Base-by-base conservation (phyloP, 495 filamentous ascomycete species). In the Arthonia radiata region DNA sequence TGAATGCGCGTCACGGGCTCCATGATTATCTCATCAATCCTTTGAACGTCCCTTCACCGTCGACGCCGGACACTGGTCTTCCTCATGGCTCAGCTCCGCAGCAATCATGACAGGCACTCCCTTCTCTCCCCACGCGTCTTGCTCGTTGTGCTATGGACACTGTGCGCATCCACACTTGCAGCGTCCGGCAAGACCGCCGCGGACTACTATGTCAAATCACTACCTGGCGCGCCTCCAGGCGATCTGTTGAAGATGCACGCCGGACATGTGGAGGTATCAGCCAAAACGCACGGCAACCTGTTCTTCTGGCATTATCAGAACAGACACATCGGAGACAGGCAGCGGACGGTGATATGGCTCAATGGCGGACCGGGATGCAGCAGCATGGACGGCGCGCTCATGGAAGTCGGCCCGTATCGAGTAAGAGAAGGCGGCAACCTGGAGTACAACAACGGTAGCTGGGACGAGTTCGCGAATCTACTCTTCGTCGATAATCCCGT, bases 241-340 rank as follows among this genome's bases (percentile, higher is more conserved):
- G 73, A 80, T 5, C 44, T 80, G 31, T 43, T 89, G 36, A 93
- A 90, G 54, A 93, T 94, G 82, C 83, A 93, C 59, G 86, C 86
- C 50, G 86, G 82, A 12, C 89, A 93, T 42, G 71, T 97, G 47
- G 81, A 91, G 47, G 66, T 97, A 39, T 72, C 73, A 31, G 57
- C 70, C 5, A 64, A 73, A 31, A 59, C 66, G 38, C 77, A 92
- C 47, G 83, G 82, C 29, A 82, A 94, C 47, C 53, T 97, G 2
- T 97, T 93, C 58, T 97, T 94, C 53, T 97, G 86, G 86, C 79
- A 90, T 41, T 92, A 69, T 41, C 69, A 91, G 42, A 94, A 93
- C 42, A 65, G 74, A 27, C 83, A 94, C 41, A 91, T 94, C 31
- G 86, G 80, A 18, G 78, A 93, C 43, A 65, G 63, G 34, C 78